phyloP scores from a whole-genome alignment of 768 basidiomycete genomes.

The Mycena olivaceomarginata region DNA sequence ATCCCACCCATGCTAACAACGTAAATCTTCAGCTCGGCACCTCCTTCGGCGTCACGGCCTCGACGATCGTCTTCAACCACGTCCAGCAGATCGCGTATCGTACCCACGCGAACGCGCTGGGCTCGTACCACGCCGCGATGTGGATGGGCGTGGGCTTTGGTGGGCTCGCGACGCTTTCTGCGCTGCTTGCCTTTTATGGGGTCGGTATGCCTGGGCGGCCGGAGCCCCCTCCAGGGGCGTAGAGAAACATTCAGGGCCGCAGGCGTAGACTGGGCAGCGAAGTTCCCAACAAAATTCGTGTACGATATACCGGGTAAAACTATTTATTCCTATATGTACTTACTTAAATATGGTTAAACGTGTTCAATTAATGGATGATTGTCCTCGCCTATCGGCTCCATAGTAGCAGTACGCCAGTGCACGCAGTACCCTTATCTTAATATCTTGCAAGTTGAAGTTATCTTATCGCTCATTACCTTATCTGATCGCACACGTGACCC shows the following conservation, averaged over 20 bases:
- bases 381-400: too few relatives aligned
- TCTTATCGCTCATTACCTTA: too few relatives aligned
- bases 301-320: not conserved
- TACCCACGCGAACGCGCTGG: conserved; percentile 16
- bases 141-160: conserved; percentile 41
- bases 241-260: not conserved
- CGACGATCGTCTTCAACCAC: conserved; percentile 73
- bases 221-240: not conserved
- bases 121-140: conserved; percentile 41
- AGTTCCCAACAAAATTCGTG: not conserved
- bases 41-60: conserved; percentile 73
- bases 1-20: not conserved
- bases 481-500: too few relatives aligned
- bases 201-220: not conserved
- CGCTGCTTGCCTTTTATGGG: conserved; percentile 11
- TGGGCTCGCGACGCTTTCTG: conserved; percentile 21
- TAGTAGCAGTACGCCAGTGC: too few relatives aligned
- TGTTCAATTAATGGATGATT: not conserved
- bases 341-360: not conserved
- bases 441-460: too few relatives aligned
- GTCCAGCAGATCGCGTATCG: conserved; percentile 57
- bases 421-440: too few relatives aligned
- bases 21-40: conserved; percentile 66
- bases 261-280: not conserved
- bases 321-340: not conserved